A percentile compares a stretch with the other conserved stretches of the same genome.
Evolutionary conservation across 192 early-diverging fungal species (phyloP).

Genomic region (Mortierella antarctica): DNA sequence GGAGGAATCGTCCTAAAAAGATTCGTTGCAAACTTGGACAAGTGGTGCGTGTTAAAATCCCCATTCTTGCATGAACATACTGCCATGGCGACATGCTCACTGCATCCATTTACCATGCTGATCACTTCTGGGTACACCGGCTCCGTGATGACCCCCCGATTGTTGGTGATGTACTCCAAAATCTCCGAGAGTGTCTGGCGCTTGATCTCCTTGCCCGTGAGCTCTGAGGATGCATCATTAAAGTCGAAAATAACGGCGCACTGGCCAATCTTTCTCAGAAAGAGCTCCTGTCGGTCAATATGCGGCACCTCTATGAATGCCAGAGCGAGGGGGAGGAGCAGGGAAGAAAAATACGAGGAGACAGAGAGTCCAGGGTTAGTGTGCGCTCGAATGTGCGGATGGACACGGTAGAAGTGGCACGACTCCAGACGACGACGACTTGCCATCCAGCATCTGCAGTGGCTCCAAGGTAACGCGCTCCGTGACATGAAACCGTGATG

Average conservation of each 20-base stretch:
- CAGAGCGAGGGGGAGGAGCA: slow-evolving; percentile 2
- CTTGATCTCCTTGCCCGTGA: slow-evolving; percentile 97
- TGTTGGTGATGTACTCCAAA: slow-evolving; percentile 92
- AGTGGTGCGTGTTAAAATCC: neutral
- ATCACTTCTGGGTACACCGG: slow-evolving; percentile 93
- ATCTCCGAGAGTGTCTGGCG: slow-evolving; percentile 90
- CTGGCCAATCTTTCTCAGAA: slow-evolving; percentile 91
- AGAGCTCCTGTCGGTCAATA: slow-evolving; percentile 86
- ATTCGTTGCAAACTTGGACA: slow-evolving; percentile 87
- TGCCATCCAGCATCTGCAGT: slow-evolving; percentile 80
- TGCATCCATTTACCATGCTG: slow-evolving; percentile 78
- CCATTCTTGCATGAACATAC: neutral
- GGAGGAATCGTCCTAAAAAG: slow-evolving; percentile 97
- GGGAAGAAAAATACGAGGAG: neutral
- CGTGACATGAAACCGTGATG: slow-evolving; percentile 87
- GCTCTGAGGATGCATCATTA: slow-evolving; percentile 86
- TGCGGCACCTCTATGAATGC: slow-evolving; percentile 74
- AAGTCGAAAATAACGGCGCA: slow-evolving; percentile 97
- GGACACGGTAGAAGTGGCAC: neutral
- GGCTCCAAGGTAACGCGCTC: slow-evolving; percentile 85
- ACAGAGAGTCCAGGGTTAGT: too few species aligned
- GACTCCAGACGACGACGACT: neutral
- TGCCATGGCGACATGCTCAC: neutral
- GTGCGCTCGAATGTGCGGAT: too few species aligned
- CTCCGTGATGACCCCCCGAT: slow-evolving; percentile 88